Base-by-base conservation (phyloP, 2,329 filamentous ascomycete genomes). In the Madurella fahalii region DNA sequence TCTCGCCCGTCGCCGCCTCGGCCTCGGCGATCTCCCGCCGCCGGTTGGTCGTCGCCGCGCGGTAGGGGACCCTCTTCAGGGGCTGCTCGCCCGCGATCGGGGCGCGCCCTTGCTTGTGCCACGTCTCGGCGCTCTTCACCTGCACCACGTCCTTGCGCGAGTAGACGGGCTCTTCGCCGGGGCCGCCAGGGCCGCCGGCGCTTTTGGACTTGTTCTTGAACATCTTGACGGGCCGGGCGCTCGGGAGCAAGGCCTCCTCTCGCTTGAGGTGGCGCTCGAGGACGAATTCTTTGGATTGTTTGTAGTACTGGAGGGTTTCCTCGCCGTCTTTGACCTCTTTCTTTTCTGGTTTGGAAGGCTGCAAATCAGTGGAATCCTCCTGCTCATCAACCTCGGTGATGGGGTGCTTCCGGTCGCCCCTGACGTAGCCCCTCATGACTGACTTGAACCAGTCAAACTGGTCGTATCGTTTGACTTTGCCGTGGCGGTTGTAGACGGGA, bases 21-120 rank as follows among this genome's bases (percentile, higher is more conserved):
- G 86, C 84, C 67, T 96, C 91, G 62, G 95, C 87, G 42, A 97
- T 87, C 69, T 96, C 94, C 47, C 92, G 84, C 64, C 91, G 89
- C 18, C 94, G 82, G 50, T 91, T 90, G 2, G 89, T 81, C 0
- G 94, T 99, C 3, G 96, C 93, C 15, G 91, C 94, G 41, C 94
- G 87, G 67, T 94, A 91, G 0, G 93, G 90, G 0, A 96, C 94
- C 41, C 82, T 80, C 69, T 99, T 99, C 56, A 96, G 72, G 0
- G 94, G 89, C 47, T 83, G 73, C 61, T 87, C 84, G 2, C 89
- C 90, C 0, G 77, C 66, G 25, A 82, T 79, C 2, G 94, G 84
- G 25, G 85, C 86, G 11, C 93, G 83, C 0, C 94, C 94, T 75
- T 96, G 93, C 68, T 96, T 96, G 68, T 97, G 94, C 94, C 94